Evolutionary conservation across 139 green algal species (phyloP).

Genomic region (Deuterostichococcus epilithicus): DNA sequence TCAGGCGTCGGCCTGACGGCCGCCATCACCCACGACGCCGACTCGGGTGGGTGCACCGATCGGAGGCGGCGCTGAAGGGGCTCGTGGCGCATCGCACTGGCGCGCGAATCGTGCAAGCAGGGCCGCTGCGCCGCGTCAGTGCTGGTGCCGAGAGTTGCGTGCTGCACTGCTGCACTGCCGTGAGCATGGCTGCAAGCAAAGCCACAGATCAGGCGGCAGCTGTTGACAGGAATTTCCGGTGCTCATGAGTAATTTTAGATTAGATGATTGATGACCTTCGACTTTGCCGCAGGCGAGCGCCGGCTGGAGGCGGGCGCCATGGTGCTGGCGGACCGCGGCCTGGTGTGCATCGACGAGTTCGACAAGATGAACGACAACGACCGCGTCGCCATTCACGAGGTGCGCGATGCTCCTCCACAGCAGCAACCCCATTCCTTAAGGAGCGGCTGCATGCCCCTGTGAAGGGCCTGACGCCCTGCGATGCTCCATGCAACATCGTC

Average conservation of each 20-base stretch:
- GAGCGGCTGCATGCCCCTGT: neutral
- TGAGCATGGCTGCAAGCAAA: neutral
- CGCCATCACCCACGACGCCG: slow-evolving; percentile 87
- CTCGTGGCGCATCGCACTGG: too few species aligned
- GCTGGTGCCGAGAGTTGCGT: too few species aligned
- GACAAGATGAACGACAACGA: slow-evolving; percentile 99
- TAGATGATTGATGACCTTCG: too few species aligned
- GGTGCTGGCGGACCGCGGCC: slow-evolving; percentile 94
- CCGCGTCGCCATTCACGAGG: slow-evolving; percentile 97
- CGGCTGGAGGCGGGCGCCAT: slow-evolving; percentile 96
- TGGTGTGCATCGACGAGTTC: slow-evolving; percentile 99
- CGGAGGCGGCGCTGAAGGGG: too few species aligned
- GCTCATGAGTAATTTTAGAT: too few species aligned
- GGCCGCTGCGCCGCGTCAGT: too few species aligned
- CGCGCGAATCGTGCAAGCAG: too few species aligned
- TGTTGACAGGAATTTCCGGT: too few species aligned
- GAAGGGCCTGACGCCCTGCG: too few species aligned
- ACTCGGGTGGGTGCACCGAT: slow-evolving; percentile 64
- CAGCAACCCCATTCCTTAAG: neutral
- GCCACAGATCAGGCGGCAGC: too few species aligned
- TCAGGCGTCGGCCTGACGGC: slow-evolving; percentile 96
- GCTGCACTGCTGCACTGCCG: neutral
- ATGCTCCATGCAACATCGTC: too few species aligned
- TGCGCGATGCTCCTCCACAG: slow-evolving; percentile 7
- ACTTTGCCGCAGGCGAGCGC: slow-evolving; percentile 69